Conservation (phyloP, 2,329 filamentous ascomycete species). For the Blastomyces gilchristii region DNA sequence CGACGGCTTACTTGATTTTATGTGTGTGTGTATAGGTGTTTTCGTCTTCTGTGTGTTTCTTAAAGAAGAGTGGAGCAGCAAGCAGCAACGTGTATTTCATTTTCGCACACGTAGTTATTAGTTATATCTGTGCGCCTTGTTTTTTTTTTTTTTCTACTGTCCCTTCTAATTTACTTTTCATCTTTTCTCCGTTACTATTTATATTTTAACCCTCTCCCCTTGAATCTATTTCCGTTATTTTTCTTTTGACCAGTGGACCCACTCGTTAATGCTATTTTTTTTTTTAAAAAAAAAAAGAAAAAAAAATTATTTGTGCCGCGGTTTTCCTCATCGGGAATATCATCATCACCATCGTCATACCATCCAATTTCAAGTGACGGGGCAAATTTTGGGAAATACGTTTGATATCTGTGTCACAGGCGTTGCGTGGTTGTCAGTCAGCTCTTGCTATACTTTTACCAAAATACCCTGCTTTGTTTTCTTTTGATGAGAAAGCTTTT, state of each 20-base stretch:
- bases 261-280: neutral
- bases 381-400: no score
- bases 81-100: neutral
- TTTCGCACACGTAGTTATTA: neutral
- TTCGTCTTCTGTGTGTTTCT: neutral
- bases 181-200: neutral
- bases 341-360: neutral
- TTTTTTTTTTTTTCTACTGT: neutral
- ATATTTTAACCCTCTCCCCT: neutral
- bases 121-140: neutral
- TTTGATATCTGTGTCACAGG: no score
- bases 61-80: neutral
- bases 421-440: no score
- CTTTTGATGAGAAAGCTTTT: no score
- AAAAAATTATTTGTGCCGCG: neutral
- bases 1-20: neutral
- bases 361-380: neutral
- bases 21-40: slow-evolving; percentile 3
- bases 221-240: neutral
- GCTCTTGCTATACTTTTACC: no score
- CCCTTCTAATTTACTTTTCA: neutral
- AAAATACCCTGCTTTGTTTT: no score
- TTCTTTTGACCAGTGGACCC: neutral
- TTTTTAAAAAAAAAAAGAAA: no score
- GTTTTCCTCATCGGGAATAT: neutral